Evolutionary conservation across 2,329 filamentous ascomycete species (phyloP).

Genomic region (Anthostomella pinea): DNA sequence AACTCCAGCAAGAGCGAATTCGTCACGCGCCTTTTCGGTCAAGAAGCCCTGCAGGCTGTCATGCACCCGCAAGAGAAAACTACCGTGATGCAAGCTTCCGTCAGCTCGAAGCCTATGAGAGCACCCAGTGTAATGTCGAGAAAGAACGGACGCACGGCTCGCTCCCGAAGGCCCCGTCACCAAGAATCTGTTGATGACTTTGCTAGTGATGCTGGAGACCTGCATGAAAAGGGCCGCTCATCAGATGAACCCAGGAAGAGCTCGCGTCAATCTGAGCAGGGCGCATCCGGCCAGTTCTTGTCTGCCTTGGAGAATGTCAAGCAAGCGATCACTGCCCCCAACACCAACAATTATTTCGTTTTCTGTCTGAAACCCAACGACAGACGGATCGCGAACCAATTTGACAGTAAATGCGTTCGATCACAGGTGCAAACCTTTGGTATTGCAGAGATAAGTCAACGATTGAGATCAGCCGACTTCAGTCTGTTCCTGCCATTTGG

Average conservation of each 20-base stretch:
- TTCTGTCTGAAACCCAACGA: constrained; percentile 98
- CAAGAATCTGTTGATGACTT: constrained; percentile 45
- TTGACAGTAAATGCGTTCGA: constrained; percentile 96
- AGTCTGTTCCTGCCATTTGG: constrained; percentile 93
- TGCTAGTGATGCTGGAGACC: constrained; percentile 49
- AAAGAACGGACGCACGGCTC: constrained; percentile 52
- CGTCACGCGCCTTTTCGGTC: constrained; percentile 87
- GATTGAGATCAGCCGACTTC: constrained; percentile 89
- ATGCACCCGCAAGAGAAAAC: constrained; percentile 88
- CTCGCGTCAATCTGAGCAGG: constrained; percentile 63
- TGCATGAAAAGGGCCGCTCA: constrained; percentile 16
- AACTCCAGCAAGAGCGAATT: constrained; percentile 86
- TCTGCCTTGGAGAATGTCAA: constrained; percentile 86
- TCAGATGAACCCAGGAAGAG: constrained; percentile 35
- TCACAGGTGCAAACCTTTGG: constrained; percentile 93
- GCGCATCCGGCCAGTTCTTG: constrained; percentile 89
- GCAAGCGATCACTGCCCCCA: constrained; percentile 75
- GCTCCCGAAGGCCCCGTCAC: constrained; percentile 36
- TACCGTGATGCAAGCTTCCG: constrained; percentile 91
- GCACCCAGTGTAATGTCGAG: constrained; percentile 89
- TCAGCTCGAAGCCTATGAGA: constrained; percentile 91
- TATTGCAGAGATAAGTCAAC: constrained; percentile 94
- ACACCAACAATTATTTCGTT: constrained; percentile 91
- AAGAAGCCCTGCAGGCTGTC: constrained; percentile 87
- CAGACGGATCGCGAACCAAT: constrained; percentile 94